Percentiles rank a stretch among this genome's conserved stretches.
Conservation (phyloP, 2,329 filamentous ascomycete species). For the Neospermospora avenae region DNA sequence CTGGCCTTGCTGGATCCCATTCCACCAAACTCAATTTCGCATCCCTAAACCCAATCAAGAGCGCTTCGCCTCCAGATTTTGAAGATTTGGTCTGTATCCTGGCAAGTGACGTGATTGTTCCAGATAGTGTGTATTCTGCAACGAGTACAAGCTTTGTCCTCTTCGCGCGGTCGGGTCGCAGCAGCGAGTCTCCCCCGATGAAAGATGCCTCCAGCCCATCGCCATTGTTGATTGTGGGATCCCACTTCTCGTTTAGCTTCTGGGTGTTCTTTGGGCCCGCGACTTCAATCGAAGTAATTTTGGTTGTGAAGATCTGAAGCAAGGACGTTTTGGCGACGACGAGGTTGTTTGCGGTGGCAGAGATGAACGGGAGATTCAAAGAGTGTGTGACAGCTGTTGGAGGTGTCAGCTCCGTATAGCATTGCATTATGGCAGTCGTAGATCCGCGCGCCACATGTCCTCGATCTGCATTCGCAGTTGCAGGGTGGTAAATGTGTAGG, state of each 20-base stretch:
- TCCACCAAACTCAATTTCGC: conserved; percentile 91
- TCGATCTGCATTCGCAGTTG: neutral
- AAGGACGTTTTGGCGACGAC: conserved; percentile 89
- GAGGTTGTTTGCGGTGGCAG: conserved; percentile 74
- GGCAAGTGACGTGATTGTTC: conserved; percentile 79
- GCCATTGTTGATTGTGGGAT: conserved; percentile 51
- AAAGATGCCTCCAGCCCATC: conserved; percentile 65
- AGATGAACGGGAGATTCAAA: conserved; percentile 72
- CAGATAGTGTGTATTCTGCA: conserved; percentile 78
- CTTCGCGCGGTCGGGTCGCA: conserved; percentile 60
- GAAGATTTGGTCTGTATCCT: conserved; percentile 70
- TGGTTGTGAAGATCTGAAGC: conserved; percentile 83
- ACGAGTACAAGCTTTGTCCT: conserved; percentile 79
- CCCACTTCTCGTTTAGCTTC: conserved; percentile 47
- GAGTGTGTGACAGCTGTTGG: conserved; percentile 93
- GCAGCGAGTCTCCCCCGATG: conserved; percentile 58
- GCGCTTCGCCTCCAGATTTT: conserved; percentile 76
- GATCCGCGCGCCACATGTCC: conserved; percentile 17
- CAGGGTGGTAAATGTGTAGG: neutral
- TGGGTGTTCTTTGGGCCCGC: conserved; percentile 31
- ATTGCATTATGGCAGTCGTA: conserved; percentile 67
- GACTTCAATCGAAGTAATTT: conserved; percentile 62
- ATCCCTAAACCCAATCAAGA: conserved; percentile 82
- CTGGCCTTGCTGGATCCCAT: conserved; percentile 81
- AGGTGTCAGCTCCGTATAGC: conserved; percentile 92